Evolutionary conservation across 1,284 basidiomycete genomes (phyloP), one percentile per base, ranked within the genome.

Genomic region (Sphagnurus paluster): DNA sequence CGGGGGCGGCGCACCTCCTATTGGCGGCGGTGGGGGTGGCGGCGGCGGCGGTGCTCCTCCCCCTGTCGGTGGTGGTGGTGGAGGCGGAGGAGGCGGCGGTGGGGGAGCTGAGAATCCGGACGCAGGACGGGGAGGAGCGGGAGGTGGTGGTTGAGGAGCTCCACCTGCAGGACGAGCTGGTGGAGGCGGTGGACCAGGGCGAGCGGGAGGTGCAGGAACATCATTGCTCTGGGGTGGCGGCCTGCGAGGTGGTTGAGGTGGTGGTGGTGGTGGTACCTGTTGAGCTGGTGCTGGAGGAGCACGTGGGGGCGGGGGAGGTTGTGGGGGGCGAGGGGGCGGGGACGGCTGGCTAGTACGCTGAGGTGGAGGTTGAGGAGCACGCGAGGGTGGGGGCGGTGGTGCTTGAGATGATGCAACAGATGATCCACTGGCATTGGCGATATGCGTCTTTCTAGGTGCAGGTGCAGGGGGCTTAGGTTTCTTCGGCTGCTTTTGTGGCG

Each of bases 401-500:
- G 46, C 32, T 23, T 20, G 26, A 2, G 30, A 11, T 3, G 39
- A 19, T 14, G 37, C 11, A 2, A 42, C 7, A 33, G 48, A 49
- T 56, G 42, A 71, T 63, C 42, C 66, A 52, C 25, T 56, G 54
- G 46, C 72, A 49, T 40, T 58, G 51, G 50, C 70, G 58, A 30
- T 76, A 63, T 60, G 55, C n/a, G 48, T 38, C 6, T 66, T 56
- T 16, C 64, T 55, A 10, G 67, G 56, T 11, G 66, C 62, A 14
- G 69, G 69, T 9, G 82, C 80, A 1, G 76, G 71, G 3, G 78
- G 81, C 37, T 84, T 87, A 46, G 76, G 70, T 59, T 74, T 77
- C 33, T 72, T 70, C 10, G 66, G 47, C 47, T 62, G 54, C 51
- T 65, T 51, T 28, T 58, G 56, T 5, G 61, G 46, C n/a, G 40